Conservation (phyloP, 2,329 filamentous ascomycete species). For the Pleurostoma richardsiae region DNA sequence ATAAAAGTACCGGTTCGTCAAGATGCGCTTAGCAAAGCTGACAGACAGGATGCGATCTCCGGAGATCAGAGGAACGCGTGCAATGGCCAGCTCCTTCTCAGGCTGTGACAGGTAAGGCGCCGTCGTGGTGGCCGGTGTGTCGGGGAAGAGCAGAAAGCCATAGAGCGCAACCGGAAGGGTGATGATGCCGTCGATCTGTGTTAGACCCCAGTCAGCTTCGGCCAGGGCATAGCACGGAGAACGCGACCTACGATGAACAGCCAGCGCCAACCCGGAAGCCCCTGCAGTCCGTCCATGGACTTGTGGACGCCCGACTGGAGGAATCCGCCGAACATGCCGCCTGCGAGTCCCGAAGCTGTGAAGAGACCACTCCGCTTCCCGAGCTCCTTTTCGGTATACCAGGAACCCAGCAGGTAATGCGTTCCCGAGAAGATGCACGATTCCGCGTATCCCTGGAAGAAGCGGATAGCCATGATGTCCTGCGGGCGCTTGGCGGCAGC, state of each 20-base stretch:
- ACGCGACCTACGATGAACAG: conserved; percentile 31
- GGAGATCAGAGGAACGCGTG: conserved; percentile 28
- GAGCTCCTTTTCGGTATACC: conserved; percentile 57
- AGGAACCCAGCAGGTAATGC: conserved; percentile 55
- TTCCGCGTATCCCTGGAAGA: conserved; percentile 51
- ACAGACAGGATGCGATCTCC: neutral
- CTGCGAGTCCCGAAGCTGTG: conserved; percentile 53
- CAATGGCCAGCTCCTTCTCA: conserved; percentile 28
- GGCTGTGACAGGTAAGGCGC: conserved; percentile 39
- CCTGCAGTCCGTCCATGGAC: conserved; percentile 37
- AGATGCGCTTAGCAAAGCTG: conserved; percentile 48
- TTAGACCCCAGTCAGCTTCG: conserved; percentile 11
- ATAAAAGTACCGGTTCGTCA: conserved; percentile 59
- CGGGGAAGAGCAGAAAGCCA: conserved; percentile 48
- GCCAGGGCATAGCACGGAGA: conserved; percentile 5
- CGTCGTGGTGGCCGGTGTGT: conserved; percentile 42
- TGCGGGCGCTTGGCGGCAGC: conserved; percentile 44
- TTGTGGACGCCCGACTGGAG: conserved; percentile 50
- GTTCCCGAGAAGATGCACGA: conserved; percentile 52
- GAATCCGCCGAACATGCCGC: conserved; percentile 58
- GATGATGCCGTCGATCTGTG: conserved; percentile 45
- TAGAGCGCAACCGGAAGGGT: conserved; percentile 52
- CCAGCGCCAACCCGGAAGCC: conserved; percentile 52
- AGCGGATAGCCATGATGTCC: conserved; percentile 55
- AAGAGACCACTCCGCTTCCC: conserved; percentile 59